Conservation (phyloP, 2,329 filamentous ascomycete species). For the Paramyrothecium sp. region DNA sequence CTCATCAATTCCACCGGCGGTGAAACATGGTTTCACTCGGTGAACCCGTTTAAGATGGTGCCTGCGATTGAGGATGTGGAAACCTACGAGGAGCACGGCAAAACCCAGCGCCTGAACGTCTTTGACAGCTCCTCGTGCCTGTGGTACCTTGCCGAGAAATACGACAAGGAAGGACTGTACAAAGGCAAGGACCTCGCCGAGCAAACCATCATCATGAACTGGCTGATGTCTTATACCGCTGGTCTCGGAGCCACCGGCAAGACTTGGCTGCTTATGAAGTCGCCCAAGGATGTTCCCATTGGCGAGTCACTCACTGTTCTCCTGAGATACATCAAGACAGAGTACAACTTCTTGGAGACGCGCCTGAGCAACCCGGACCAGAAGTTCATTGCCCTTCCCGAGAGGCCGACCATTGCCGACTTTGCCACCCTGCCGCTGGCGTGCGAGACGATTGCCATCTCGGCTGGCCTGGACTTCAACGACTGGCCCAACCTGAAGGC, state of each 20-base stretch:
- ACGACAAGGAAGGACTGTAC: slow-evolving; percentile 2
- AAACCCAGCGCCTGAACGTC: not conserved
- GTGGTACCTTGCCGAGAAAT: slow-evolving; percentile 4
- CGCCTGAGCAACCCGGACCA: slow-evolving; percentile 9
- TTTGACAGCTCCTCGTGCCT: slow-evolving; percentile 4
- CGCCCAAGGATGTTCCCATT: not conserved
- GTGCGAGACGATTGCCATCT: slow-evolving; percentile 5
- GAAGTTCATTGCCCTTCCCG: slow-evolving; percentile 6
- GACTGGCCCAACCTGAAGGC: slow-evolving; percentile 7
- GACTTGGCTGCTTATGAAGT: slow-evolving; percentile 2
- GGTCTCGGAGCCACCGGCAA: slow-evolving; percentile 5
- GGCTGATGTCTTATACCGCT: slow-evolving; percentile 5
- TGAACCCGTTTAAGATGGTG: too few relatives aligned
- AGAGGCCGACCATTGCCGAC: slow-evolving; percentile 10
- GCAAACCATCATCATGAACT: slow-evolving; percentile 3
- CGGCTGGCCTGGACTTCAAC: slow-evolving; percentile 5
- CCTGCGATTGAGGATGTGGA: too few relatives aligned
- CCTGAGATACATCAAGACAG: too few relatives aligned
- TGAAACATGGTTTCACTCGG: too few relatives aligned
- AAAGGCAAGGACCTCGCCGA: not conserved
- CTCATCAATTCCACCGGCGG: too few relatives aligned
- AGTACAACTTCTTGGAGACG: not conserved
- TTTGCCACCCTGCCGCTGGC: slow-evolving; percentile 11
- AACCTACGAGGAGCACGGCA: not conserved
- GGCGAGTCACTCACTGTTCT: too few relatives aligned